Base-by-base conservation (phyloP, 306 rosid genomes). In the Canavalia ensiformis region DNA sequence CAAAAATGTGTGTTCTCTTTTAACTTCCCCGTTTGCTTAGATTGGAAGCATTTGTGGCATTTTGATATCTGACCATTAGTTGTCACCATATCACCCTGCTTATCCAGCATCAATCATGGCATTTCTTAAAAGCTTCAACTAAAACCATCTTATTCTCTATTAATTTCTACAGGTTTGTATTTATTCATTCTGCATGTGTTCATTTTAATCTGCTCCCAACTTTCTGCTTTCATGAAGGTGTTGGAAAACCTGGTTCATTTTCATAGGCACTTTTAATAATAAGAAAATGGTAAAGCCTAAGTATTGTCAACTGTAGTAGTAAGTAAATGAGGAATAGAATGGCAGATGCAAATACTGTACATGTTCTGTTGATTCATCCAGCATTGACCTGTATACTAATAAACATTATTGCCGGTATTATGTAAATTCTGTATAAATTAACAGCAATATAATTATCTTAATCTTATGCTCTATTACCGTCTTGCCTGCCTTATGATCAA, bases 361-460 rank as follows among this genome's bases (percentile, higher is more conserved):
- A 50, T 75, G 11, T 64, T 69, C 55, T 68, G 49, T 45, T 46
- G 60, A 18, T 11, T 46, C 31, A 68, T 44, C 51, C 31, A 70
- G 55, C 64, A 70, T 49, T 68, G 73, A 57, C 59, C 56, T 74
- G 46, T 64, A 80, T 46, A 64, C 44, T 65, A 67, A 45, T 31
- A 72, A 77, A 59, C 25, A 46, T 50, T 64, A 55, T 58, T 57
- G 12, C 51, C 30, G 56, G 28, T 65, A 50, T 57, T 50, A 10
- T 50, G 76, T 57, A 29, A 35, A 65, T 64, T n/a, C 25, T 18
- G 11, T 50, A 25, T 8, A 9, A 51, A 69, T 47, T 74, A 39
- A 68, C 62, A 13, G 76, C 6, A 37, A 29, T 13, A 45, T 47
- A 9, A 69, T 68, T 52, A 35, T 69, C 25, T 68, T 34, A 5